Percentiles rank a stretch among this genome's conserved stretches.
Conservation (phyloP, 345 rosid species). For the Psidium friedrichsthalianum region DNA sequence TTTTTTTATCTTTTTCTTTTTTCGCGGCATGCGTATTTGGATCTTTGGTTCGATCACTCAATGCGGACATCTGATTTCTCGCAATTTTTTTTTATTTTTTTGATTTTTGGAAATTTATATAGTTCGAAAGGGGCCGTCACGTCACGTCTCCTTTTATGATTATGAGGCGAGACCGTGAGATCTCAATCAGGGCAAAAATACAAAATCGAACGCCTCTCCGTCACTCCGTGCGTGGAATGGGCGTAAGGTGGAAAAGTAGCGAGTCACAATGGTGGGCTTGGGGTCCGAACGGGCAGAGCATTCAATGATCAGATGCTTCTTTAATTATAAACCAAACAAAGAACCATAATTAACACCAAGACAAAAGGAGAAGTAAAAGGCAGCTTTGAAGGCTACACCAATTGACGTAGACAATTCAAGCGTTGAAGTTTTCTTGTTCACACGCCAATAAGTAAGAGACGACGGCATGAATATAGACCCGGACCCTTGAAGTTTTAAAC, state of each 20-base stretch:
- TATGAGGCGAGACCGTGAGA: background rate
- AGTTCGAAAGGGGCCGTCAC: background rate
- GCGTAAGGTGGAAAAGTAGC: background rate
- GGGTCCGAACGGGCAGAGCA: background rate
- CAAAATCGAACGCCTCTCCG: background rate
- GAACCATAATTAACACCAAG: background rate
- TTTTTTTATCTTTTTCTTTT: accelerated
- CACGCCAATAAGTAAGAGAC: no score
- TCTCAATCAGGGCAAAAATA: background rate
- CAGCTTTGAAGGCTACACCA: background rate
- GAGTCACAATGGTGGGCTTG: background rate
- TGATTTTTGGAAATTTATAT: background rate
- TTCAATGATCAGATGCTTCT: background rate
- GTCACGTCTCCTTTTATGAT: background rate
- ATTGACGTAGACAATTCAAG: background rate
- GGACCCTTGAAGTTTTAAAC: background rate
- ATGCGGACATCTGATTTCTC: background rate
- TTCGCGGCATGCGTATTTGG: background rate
- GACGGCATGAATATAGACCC: background rate
- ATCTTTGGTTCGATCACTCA: background rate
- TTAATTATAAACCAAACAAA: background rate
- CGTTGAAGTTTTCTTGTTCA: background rate
- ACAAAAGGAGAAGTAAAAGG: background rate
- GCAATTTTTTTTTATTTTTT: background rate
- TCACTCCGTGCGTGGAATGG: background rate